Evolutionary conservation across 345 rosid genomes (phyloP), one percentile per base, ranked within the genome.

Genomic region (Boechera stricta): DNA sequence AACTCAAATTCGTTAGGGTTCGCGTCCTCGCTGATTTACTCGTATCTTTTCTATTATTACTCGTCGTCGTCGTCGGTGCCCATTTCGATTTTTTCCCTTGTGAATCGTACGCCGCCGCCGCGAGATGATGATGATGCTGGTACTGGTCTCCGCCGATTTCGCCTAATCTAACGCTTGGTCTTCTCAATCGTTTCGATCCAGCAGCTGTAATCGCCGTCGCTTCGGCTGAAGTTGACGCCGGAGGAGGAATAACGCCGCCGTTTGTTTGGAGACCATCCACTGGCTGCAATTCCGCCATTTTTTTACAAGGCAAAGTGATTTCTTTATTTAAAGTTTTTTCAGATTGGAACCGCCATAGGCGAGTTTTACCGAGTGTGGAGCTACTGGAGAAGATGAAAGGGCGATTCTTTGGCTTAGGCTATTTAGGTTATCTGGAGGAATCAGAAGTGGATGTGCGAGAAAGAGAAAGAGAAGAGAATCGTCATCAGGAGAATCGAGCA

Each of bases 101-200:
- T 36, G 85, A 71, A 45, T 91, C 92, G 69, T 85, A 86, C 65
- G 87, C 64, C 64, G 64, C 45, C 45, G 64, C 59, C 42, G 62
- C 15, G 47, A 45, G 53, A 1, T 36, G 77, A 31, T 58, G 69
- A 0, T 31, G 70, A 8, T 51, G 70, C 1, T 73, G 82, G 52
- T 42, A 54, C 56, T 82, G 87, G 82, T 89, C 89, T 11, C 94
- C 97, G 62, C 98, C 97, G 71, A 93, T 89, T 24, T 93, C 98
- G 7, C 98, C 97, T 57, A 93, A 82, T 73, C 98, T 87, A 60
- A 93, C 98, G 77, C 98, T 93, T 33, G 98, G 97, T 69, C 97
- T 82, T 39, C 98, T 75, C 78, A 87, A 82, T 38, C 98, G 87
- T 81, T 93, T 93, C 28, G 92, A 75, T 35, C 91, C 97, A 9